Percentiles rank a stretch among this genome's conserved stretches.
These are phyloP conservation scores for Suillus alpinus DNA, from an alignment of 768 basidiomycete genomes.

Conservation along the genomic window DNA sequence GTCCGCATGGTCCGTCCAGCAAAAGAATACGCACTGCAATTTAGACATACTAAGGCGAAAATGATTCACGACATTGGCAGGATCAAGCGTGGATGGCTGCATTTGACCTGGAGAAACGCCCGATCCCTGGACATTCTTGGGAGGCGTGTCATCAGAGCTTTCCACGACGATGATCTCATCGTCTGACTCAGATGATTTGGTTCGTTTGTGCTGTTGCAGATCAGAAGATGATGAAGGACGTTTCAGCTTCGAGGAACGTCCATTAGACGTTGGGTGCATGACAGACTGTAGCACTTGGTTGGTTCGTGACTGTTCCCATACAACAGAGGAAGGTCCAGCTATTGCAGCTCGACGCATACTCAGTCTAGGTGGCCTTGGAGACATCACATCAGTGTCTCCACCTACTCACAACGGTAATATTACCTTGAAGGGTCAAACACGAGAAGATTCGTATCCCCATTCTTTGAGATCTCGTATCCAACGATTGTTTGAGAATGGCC, in stretches of 20 bases:
- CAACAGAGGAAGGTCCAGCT: conserved; percentile 4
- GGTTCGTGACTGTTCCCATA: conserved; percentile 13
- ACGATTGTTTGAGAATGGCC: conserved; percentile 89
- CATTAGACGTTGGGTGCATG: conserved; percentile 10
- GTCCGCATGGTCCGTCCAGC: background rate
- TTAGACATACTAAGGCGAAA: conserved; percentile 47
- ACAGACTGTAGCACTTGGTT: conserved; percentile 2
- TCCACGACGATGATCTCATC: conserved; percentile 25
- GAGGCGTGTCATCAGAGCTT: conserved; percentile 17
- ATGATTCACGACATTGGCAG: conserved; percentile 36
- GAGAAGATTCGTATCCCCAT: conserved; percentile 60
- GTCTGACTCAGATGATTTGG: conserved; percentile 17
- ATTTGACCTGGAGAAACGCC: background rate
- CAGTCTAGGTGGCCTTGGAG: background rate
- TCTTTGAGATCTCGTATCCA: conserved; percentile 70
- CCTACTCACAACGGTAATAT: conserved; percentile 11
- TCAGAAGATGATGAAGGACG: conserved; percentile 20
- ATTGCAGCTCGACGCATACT: conserved; percentile 21
- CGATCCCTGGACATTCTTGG: conserved; percentile 4
- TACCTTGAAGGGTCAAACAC: conserved; percentile 77
- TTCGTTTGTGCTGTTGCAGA: conserved; percentile 29
- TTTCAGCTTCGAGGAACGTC: conserved; percentile 14
- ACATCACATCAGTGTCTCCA: background rate
- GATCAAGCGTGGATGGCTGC: conserved; percentile 19
- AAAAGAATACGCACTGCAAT: conserved; percentile 40